Evolutionary conservation across 2,329 filamentous ascomycete genomes (phyloP).

Genomic region (Neocatenulostroma microsporum): DNA sequence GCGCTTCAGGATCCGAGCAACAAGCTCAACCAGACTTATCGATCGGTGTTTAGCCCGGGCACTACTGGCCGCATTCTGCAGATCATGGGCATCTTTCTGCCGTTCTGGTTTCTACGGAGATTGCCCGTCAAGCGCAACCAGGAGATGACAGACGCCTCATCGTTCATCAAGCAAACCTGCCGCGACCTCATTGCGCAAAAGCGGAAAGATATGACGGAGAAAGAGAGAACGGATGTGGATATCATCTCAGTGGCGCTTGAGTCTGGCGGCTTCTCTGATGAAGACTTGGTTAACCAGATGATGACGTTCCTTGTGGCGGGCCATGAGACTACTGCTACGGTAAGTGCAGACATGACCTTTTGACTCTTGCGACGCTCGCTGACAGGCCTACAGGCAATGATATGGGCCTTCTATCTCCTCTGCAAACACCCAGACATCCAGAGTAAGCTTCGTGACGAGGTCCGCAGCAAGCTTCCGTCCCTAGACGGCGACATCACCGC

Average conservation of each 20-base stretch:
- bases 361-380: too few species aligned
- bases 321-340: constrained; percentile 36
- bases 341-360: too few species aligned
- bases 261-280: constrained; percentile 67
- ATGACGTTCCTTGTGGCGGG: constrained; percentile 79
- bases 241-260: constrained; percentile 74
- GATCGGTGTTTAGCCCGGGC: constrained; percentile 43
- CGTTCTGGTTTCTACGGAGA: constrained; percentile 50
- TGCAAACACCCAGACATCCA: constrained; percentile 45
- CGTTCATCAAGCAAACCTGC: constrained; percentile 58
- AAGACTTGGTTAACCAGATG: constrained; percentile 76
- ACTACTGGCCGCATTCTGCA: constrained; percentile 47
- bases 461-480: constrained; percentile 41
- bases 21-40: constrained; percentile 47
- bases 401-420: constrained; percentile 49
- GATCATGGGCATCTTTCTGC: constrained; percentile 49
- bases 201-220: constrained; percentile 45
- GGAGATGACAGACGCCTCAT: constrained; percentile 51
- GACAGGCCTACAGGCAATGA: constrained; percentile 45
- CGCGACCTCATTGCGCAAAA: constrained; percentile 63
- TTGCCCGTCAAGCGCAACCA: constrained; percentile 66
- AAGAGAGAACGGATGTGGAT: constrained; percentile 51
- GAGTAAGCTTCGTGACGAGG: constrained; percentile 42
- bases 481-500: constrained; percentile 41
- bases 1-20: constrained; percentile 45